A percentile compares a stretch with the other conserved stretches of the same genome.
Conservation (phyloP, 352 stramenopile species). For the Peronospora belbahrii region DNA sequence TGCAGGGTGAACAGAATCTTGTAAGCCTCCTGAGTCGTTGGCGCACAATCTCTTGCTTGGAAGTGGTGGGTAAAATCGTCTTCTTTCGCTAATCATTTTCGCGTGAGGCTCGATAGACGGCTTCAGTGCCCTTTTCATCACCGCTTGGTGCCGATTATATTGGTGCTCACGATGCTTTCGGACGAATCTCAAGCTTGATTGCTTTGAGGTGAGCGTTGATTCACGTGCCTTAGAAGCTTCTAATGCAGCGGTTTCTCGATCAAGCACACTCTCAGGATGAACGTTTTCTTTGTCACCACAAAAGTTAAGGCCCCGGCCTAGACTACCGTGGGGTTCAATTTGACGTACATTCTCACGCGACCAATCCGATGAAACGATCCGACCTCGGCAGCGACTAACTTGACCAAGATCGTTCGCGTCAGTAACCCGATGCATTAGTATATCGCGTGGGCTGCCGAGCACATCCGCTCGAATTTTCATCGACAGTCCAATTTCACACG, state of each 20-base stretch:
- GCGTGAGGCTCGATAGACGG: slow-evolving; percentile 7
- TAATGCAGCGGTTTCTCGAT: slow-evolving; percentile 7
- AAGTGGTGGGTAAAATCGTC: slow-evolving; percentile 37
- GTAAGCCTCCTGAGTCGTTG: slow-evolving; percentile 1
- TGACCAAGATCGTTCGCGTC: neutral
- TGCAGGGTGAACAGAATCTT: neutral
- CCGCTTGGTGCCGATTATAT: neutral
- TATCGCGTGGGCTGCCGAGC: neutral
- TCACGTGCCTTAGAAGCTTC: slow-evolving; percentile 15
- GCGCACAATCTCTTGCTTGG: slow-evolving; percentile 22
- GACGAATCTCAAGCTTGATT: slow-evolving; percentile 2
- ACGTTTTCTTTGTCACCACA: slow-evolving; percentile 26
- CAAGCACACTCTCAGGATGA: slow-evolving; percentile 12
- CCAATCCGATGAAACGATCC: neutral
- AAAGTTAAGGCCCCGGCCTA: neutral
- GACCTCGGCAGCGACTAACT: neutral
- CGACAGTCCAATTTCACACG: neutral
- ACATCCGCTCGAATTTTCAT: neutral
- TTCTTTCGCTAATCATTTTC: slow-evolving; percentile 13
- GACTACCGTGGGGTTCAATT: neutral
- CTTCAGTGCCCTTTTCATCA: slow-evolving; percentile 3
- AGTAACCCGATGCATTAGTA: neutral
- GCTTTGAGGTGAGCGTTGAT: slow-evolving; percentile 3
- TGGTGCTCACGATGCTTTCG: slow-evolving; percentile 1
- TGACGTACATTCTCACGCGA: neutral